Evolutionary conservation across 1,139 yeast genomes (phyloP).

Genomic region (Saccharomyces pastorianus): DNA sequence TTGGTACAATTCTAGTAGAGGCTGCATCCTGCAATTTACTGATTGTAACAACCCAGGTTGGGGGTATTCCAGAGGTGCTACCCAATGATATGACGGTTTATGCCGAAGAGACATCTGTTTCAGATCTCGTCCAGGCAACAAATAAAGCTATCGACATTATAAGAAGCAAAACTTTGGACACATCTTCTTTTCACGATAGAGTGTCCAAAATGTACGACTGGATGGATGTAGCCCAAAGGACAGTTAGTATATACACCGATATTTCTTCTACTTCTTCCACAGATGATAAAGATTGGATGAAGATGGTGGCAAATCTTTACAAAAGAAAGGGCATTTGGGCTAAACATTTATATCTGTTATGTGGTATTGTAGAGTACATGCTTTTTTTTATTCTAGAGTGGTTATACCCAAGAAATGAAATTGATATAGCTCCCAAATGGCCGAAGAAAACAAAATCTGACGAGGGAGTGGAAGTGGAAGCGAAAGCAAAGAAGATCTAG

Average conservation of each 20-base stretch:
- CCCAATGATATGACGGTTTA: slow-evolving; percentile 91
- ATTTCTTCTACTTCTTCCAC: slow-evolving; percentile 28
- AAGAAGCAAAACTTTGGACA: slow-evolving; percentile 53
- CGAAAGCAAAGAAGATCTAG: not conserved
- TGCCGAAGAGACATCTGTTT: slow-evolving; percentile 73
- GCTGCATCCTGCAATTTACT: slow-evolving; percentile 94
- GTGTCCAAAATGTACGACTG: slow-evolving; percentile 85
- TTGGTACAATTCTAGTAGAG: slow-evolving; percentile 94
- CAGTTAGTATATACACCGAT: slow-evolving; percentile 72
- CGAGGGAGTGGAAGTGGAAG: not conserved
- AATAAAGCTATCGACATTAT: slow-evolving; percentile 55
- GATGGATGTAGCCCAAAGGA: slow-evolving; percentile 79
- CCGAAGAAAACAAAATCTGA: slow-evolving; percentile 33
- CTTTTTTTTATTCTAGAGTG: slow-evolving; percentile 56
- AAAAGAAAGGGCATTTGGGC: slow-evolving; percentile 71
- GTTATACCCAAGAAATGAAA: slow-evolving; percentile 56
- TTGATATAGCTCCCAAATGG: slow-evolving; percentile 79
- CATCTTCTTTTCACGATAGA: slow-evolving; percentile 68
- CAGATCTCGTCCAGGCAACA: slow-evolving; percentile 67
- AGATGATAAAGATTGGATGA: slow-evolving; percentile 43
- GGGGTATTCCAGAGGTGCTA: slow-evolving; percentile 94
- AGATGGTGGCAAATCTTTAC: slow-evolving; percentile 53
- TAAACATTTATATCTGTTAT: slow-evolving; percentile 68
- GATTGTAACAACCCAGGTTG: slow-evolving; percentile 92
- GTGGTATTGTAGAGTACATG: slow-evolving; percentile 72